Evolutionary conservation across 2,329 filamentous ascomycete genomes (phyloP).

Genomic region (Cladorrhinum sp.): DNA sequence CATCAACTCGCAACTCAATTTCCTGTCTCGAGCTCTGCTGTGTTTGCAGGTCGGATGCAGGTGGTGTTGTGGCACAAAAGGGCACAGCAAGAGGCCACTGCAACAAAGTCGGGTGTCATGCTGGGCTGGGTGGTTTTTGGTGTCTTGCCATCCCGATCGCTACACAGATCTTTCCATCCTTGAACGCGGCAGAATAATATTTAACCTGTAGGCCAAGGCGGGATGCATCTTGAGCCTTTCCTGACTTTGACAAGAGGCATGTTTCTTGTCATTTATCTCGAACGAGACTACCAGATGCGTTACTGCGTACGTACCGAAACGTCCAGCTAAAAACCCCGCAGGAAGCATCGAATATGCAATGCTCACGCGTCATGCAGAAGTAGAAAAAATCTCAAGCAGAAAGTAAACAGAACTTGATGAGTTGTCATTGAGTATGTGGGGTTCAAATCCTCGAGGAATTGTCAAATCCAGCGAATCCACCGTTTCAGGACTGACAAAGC

Average conservation of each 20-base stretch:
- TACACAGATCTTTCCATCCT: not conserved
- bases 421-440: not conserved
- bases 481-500: slow-evolving; percentile 4
- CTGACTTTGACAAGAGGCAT: not conserved
- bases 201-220: not conserved
- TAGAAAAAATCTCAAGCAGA: not conserved
- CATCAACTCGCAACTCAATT: not conserved
- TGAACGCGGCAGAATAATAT: not conserved
- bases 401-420: not conserved
- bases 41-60: not conserved
- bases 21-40: not conserved
- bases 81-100: not conserved
- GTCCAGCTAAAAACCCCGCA: not conserved
- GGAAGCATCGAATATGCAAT: not conserved
- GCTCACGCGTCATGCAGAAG: not conserved
- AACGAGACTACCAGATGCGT: not conserved
- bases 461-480: not conserved
- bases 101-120: not conserved
- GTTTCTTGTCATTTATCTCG: not conserved
- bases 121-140: not conserved
- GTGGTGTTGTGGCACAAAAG: not conserved
- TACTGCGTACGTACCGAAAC: not conserved
- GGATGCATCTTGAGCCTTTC: not conserved
- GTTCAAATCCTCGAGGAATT: not conserved
- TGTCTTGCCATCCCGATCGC: not conserved